Base-by-base conservation (phyloP, 805 yeast genomes). In the Candida ipomoeae region DNA sequence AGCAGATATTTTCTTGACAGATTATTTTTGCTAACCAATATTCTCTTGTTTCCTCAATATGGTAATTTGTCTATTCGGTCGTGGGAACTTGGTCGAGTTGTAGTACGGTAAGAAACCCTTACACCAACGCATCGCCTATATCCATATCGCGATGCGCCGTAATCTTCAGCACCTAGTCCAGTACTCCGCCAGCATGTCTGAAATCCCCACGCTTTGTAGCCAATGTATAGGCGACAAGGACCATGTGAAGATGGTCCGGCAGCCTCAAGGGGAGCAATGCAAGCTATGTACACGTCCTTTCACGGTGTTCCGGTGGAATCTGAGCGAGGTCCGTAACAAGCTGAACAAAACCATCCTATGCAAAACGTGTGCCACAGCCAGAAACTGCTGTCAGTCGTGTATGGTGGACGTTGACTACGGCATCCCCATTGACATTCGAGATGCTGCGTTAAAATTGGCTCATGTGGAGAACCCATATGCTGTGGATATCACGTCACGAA, bases 301-400 rank as follows among this genome's bases (percentile, higher is more conserved):
- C 70, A 84, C 91, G 0, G 83, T 85, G 1, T 92, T 80, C 63
- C 78, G 85, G 49, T 89, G 96, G 96, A 74, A 77, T 50, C 77
- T 79, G 15, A 69, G 67, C 38, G 70, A 65, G 40, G 74, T 71
- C 5, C 53, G 62, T 7, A 73, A 72, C 17, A 68, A 70, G 43
- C 69, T 81, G 53, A 75, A 78, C 50, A 82, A 79, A 57, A 89
- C 96, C 2, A 66, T 81, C 1, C 80, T 92, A 17, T 92, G 99
- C 68, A 63, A 70, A 34, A 82, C 91, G 0, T 92, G 99, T 70
- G 83, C 97, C 0, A 72, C 83, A 39, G 81, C 84, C 40, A 78
- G 85, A 52, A 85, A 88, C 67, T 85, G 95, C 59, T 92, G 99
- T 63, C 98, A 94, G 65, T 71, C 83, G 21, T 92, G 99, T 65